Evolutionary conservation across 2,329 filamentous ascomycete species (phyloP), one percentile per base, ranked within the genome.

Genomic region (Xylaria polymorpha): DNA sequence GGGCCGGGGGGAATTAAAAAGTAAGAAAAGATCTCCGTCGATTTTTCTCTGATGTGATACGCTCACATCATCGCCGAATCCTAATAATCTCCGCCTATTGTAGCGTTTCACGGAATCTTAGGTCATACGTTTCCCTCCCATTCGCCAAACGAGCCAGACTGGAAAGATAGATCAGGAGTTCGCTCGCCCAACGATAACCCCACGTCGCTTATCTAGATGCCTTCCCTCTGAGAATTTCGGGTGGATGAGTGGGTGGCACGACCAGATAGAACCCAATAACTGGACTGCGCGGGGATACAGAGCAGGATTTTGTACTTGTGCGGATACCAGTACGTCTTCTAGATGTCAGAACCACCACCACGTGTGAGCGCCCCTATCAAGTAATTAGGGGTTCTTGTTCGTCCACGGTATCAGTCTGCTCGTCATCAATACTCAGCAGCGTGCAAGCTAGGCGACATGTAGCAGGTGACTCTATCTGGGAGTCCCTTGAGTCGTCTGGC

Each of bases 91-190:
- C 61, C 56, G 61, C 44, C 50, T 61, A 29, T 29, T 29, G 25
- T 29, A 43, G 44, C 12, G 68, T 67, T 64, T 57, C 67, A 64
- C 57, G 32, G 41, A 53, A 62, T 69, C 57, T 66, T 58, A 69
- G 62, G 55, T 69, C 63, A 69, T 69, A 50, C 59, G 8, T 22
- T 53, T 15, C 20, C 20, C 53, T 10, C 25, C 18, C n/a, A n/a
- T n/a, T 35, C 25, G 15, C 32, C 50, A n/a, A 35, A n/a, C 25
- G 4, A 56, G 29, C 48, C 29, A 61, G 25, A 25, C n/a, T 20
- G 25, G 18, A 43, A 46, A 43, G 25, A 8, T 18, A 46, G 4
- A 8, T 18, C 53, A 37, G 46, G n/a, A 32, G 53, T 55, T 55
- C 44, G 39, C 25, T 58, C 53, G 15, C 51, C 22, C 29, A 22